These are phyloP conservation scores for Bothriochloa decipiens DNA, from an alignment of 176 grass and related monocot species.

Conservation along the genomic window DNA sequence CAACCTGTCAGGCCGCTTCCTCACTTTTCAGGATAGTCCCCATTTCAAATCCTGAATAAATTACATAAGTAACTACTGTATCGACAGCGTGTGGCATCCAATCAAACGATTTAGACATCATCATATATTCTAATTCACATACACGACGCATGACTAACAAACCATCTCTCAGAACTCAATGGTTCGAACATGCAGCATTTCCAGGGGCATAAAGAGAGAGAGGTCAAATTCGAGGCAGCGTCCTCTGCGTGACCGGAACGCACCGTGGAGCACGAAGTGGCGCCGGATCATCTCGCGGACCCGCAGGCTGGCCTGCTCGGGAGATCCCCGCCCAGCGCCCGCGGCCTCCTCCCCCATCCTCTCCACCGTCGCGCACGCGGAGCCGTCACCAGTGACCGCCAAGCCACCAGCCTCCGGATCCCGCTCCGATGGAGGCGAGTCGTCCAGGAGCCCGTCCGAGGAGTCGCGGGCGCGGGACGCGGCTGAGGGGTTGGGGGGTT, in stretches of 20 bases:
- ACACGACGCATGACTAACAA: background rate
- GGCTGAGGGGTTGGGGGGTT: constrained; percentile 9
- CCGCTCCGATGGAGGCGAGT: background rate
- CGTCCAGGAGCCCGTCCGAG: constrained; percentile 6
- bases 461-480: background rate
- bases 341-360: constrained; percentile 70
- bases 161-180: background rate
- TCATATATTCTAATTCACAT: background rate
- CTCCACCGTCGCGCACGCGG: constrained; percentile 80
- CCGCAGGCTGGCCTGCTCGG: constrained; percentile 65
- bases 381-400: background rate
- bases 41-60: background rate
- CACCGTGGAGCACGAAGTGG: constrained; percentile 87
- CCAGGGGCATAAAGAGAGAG: background rate
- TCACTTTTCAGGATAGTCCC: background rate
- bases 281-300: constrained; percentile 67
- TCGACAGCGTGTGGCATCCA: background rate
- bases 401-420: background rate
- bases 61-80: too few species aligned
- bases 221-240: background rate
- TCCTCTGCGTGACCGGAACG: background rate
- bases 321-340: constrained; percentile 29
- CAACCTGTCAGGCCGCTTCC: background rate
- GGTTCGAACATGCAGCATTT: background rate
- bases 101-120: background rate